Percentiles rank a stretch among this genome's conserved stretches.
Conservation (phyloP, 2,329 filamentous ascomycete species). For the Penicillium sp. region DNA sequence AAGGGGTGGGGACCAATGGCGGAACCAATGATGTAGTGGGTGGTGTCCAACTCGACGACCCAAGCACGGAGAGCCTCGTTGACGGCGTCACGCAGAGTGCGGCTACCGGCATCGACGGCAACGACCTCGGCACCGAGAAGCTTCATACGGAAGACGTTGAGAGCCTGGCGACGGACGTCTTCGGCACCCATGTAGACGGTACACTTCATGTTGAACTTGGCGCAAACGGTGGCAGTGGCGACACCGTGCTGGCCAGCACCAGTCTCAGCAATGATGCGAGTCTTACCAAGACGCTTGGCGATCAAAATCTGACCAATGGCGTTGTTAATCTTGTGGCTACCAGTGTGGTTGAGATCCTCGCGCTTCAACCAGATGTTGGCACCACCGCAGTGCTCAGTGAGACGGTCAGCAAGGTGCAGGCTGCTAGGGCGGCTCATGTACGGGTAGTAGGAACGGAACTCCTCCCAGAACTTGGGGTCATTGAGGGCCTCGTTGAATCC, state of each 20-base stretch:
- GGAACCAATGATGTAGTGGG: slow-evolving; percentile 97
- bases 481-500: slow-evolving; percentile 87
- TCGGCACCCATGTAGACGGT: slow-evolving; percentile 98
- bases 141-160: slow-evolving; percentile 99
- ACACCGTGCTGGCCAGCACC: slow-evolving; percentile 98
- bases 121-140: slow-evolving; percentile 90
- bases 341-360: slow-evolving; percentile 96
- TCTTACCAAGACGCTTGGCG: slow-evolving; percentile 85
- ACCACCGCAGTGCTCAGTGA: slow-evolving; percentile 86
- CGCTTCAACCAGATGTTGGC: slow-evolving; percentile 98
- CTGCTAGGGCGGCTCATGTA: slow-evolving; percentile 96
- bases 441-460: slow-evolving; percentile 91
- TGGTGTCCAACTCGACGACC: slow-evolving; percentile 89
- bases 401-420: slow-evolving; percentile 80
- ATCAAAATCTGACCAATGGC: slow-evolving; percentile 90
- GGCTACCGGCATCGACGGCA: slow-evolving; percentile 85
- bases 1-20: slow-evolving; percentile 97
- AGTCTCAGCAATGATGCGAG: slow-evolving; percentile 95
- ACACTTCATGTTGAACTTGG: slow-evolving; percentile 97
- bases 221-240: slow-evolving; percentile 93
- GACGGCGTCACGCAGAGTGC: slow-evolving; percentile 81
- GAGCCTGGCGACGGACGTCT: slow-evolving; percentile 90
- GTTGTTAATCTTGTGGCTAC: slow-evolving; percentile 99
- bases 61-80: slow-evolving; percentile 94
- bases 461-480: slow-evolving; percentile 93